Conservation (phyloP, 2,329 filamentous ascomycete species). For the Aspergillus pseudotamarii region DNA sequence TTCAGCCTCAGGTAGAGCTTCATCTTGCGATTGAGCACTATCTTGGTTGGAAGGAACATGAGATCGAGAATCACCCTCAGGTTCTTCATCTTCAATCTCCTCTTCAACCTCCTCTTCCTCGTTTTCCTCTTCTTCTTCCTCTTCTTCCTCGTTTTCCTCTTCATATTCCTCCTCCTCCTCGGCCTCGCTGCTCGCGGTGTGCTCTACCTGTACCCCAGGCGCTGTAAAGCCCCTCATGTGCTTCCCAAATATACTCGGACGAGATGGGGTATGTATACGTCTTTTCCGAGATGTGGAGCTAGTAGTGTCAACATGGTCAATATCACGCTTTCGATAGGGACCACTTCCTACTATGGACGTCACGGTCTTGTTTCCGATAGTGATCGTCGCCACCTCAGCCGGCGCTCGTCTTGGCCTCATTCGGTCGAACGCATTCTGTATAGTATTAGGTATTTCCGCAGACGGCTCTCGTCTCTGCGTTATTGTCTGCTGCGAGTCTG, state of each 20-base stretch:
- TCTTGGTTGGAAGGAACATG: conserved; percentile 20
- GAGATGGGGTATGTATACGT: conserved; percentile 41
- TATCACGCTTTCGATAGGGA: conserved; percentile 39
- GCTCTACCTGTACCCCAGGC: conserved; percentile 50
- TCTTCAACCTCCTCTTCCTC: conserved; percentile 28
- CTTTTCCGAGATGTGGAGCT: conserved; percentile 40
- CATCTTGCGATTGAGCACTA: conserved; percentile 15
- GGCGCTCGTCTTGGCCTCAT: conserved; percentile 66
- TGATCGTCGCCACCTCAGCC: conserved; percentile 71
- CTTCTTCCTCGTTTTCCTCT: conserved; percentile 30
- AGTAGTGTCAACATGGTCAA: conserved; percentile 27
- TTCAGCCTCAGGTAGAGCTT: conserved; percentile 3
- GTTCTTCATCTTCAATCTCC: conserved; percentile 18
- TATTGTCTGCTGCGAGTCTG: conserved; percentile 17
- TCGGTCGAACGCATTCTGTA: conserved; percentile 65
- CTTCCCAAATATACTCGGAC: conserved; percentile 46
- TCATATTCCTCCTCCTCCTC: conserved; percentile 31
- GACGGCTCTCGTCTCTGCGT: conserved; percentile 13
- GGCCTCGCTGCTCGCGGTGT: conserved; percentile 18
- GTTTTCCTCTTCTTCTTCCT: conserved; percentile 32
- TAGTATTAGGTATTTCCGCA: conserved; percentile 45
- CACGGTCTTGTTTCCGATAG: conserved; percentile 69
- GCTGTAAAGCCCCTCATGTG: conserved; percentile 58
- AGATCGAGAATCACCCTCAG: conserved; percentile 15
- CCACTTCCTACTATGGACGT: conserved; percentile 67